Percentiles rank a stretch among this genome's conserved stretches.
These are phyloP conservation scores for Vitis rotundifolia DNA, from an alignment of 164 flowering plant genomes.

Conservation along the genomic window DNA sequence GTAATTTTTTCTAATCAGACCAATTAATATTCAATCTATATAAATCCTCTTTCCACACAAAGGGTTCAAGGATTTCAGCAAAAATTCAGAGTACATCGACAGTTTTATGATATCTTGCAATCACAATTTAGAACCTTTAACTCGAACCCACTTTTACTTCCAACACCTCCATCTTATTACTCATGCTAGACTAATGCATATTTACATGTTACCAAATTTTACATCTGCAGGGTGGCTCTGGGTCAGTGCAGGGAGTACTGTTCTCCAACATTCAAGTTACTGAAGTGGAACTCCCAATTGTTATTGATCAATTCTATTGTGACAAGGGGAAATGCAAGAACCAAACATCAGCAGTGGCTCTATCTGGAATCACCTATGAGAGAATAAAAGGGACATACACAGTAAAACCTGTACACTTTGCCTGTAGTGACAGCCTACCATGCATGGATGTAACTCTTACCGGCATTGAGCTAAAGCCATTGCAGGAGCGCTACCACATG, in stretches of 20 bases:
- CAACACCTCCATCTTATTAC: constrained; percentile 1
- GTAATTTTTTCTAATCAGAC: neutral
- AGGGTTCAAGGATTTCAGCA: no score
- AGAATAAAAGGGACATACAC: constrained; percentile 70
- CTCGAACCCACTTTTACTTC: neutral
- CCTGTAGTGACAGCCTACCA: constrained; percentile 70
- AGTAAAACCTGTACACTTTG: constrained; percentile 73
- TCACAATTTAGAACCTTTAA: no score
- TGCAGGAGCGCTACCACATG: constrained; percentile 50
- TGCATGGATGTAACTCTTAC: constrained; percentile 57
- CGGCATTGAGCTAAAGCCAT: constrained; percentile 50
- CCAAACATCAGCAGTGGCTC: constrained; percentile 63
- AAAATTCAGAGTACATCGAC: no score
- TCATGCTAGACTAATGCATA: neutral
- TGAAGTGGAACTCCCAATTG: constrained; percentile 73
- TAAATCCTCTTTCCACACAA: no score
- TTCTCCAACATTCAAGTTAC: constrained; percentile 80
- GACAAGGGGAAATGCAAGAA: constrained; percentile 57
- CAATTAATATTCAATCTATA: no score
- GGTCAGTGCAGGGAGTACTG: constrained; percentile 62
- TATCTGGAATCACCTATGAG: constrained; percentile 63
- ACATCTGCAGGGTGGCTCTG: constrained; percentile 69
- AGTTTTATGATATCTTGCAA: no score
- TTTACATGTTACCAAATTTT: constrained; percentile 4
- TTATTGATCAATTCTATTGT: constrained; percentile 74